These are phyloP conservation scores for Cardamine resedifolia DNA, from an alignment of 345 rosid genomes.

Conservation along the genomic window DNA sequence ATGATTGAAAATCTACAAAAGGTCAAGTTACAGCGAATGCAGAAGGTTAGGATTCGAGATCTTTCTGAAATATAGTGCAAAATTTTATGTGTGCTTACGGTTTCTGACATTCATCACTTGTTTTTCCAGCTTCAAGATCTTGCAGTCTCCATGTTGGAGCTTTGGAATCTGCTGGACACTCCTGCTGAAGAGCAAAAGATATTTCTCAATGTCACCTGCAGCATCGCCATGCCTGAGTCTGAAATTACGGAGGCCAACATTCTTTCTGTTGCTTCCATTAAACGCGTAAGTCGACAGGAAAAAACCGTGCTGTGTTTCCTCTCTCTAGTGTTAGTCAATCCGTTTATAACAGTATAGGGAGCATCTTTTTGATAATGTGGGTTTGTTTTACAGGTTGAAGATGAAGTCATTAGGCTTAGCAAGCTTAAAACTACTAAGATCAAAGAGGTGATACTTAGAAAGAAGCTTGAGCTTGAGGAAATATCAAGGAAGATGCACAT, in stretches of 20 bases:
- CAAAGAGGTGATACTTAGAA: conserved; percentile 67
- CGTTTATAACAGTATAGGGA: neutral
- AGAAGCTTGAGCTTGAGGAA: conserved; percentile 67
- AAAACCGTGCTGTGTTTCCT: neutral
- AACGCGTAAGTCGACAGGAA: conserved; percentile 45
- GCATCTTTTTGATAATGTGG: neutral
- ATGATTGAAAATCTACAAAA: conserved; percentile 46
- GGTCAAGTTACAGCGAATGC: conserved; percentile 59
- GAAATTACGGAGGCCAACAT: conserved; percentile 54
- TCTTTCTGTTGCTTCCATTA: conserved; percentile 56
- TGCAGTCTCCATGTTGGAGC: conserved; percentile 58
- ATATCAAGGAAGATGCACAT: conserved; percentile 66
- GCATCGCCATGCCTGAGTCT: conserved; percentile 52
- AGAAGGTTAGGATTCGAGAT: conserved; percentile 45
- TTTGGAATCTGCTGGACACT: conserved; percentile 71
- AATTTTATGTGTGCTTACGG: neutral
- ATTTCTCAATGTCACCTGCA: conserved; percentile 54
- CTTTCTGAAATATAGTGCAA: neutral
- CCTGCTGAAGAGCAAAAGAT: conserved; percentile 58
- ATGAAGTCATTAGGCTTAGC: conserved; percentile 60
- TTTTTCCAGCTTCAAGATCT: conserved; percentile 56
- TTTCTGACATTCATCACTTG: conserved; percentile 17
- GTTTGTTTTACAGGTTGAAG: conserved; percentile 53
- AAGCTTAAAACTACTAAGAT: conserved; percentile 59
- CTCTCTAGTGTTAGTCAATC: neutral